Conservation (phyloP, 306 rosid genomes). For the Abrus pulchellus region DNA sequence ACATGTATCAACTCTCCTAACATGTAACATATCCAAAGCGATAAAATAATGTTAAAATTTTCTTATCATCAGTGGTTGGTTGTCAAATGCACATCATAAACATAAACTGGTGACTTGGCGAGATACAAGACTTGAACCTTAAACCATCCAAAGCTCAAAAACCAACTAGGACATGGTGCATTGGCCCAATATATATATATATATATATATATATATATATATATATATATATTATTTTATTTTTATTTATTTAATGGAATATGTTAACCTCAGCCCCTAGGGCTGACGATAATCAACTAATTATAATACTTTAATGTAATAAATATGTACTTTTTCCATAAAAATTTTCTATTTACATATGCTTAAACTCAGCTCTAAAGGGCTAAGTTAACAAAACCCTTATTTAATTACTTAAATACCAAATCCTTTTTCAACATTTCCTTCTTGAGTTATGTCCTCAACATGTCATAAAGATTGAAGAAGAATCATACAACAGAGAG, state of each 20-base stretch:
- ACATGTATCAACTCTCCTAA: neutral
- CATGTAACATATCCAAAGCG: neutral
- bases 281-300: too few species aligned
- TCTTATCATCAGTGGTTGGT: slow-evolving; percentile 18
- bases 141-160: slow-evolving; percentile 8
- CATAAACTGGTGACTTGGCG: slow-evolving; percentile 19
- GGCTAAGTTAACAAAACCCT: too few species aligned
- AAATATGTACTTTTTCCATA: too few species aligned
- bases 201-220: too few species aligned
- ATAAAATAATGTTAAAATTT: neutral
- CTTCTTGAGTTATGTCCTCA: neutral
- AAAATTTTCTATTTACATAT: too few species aligned
- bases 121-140: slow-evolving; percentile 20
- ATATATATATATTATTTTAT: too few species aligned
- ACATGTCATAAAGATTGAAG: slow-evolving; percentile 23
- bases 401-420: slow-evolving; percentile 10
- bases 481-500: slow-evolving; percentile 22
- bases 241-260: too few species aligned
- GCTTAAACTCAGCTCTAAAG: too few species aligned
- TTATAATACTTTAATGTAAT: too few species aligned
- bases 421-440: slow-evolving; percentile 3
- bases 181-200: neutral
- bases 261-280: too few species aligned
- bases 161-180: slow-evolving; percentile 30
- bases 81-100: slow-evolving; percentile 1